phyloP scores from a whole-genome alignment of 2,329 filamentous ascomycete genomes.

The Podosphaera xanthii region DNA sequence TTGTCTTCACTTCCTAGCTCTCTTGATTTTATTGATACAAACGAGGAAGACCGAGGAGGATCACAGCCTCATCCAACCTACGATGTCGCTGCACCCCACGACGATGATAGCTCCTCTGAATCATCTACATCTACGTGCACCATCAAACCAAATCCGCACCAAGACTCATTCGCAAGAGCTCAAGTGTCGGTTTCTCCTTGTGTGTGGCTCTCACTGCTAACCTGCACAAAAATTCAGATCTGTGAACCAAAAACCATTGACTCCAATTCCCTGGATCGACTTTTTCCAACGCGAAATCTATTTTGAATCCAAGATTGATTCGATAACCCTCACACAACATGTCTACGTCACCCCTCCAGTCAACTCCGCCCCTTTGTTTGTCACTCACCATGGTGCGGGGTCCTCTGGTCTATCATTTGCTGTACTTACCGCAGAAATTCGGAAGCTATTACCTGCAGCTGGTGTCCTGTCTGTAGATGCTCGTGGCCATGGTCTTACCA shows the following conservation, averaged over 20 bases:
- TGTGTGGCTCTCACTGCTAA: slow-evolving; percentile 2
- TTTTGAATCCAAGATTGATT: slow-evolving; percentile 27
- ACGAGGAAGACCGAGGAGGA: slow-evolving; percentile 20
- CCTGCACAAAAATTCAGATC: slow-evolving; percentile 7
- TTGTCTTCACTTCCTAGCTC: slow-evolving; percentile 33
- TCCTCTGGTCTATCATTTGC: slow-evolving; percentile 88
- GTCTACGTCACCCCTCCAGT: slow-evolving; percentile 67
- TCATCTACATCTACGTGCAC: slow-evolving; percentile 75
- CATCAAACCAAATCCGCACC: slow-evolving; percentile 56
- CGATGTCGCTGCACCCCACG: slow-evolving; percentile 22
- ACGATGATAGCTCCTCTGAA: slow-evolving; percentile 49
- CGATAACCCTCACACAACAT: slow-evolving; percentile 42
- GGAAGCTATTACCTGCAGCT: slow-evolving; percentile 51
- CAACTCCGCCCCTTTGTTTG: slow-evolving; percentile 56
- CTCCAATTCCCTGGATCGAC: slow-evolving; percentile 45
- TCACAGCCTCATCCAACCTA: slow-evolving; percentile 18
- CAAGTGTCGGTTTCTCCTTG: slow-evolving; percentile 28
- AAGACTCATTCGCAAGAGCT: slow-evolving; percentile 50
- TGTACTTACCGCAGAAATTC: slow-evolving; percentile 52
- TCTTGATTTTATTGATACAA: slow-evolving; percentile 26
- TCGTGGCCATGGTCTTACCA: slow-evolving; percentile 60
- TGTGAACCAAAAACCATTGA: slow-evolving; percentile 15
- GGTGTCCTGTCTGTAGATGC: slow-evolving; percentile 74
- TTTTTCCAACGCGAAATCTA: slow-evolving; percentile 81
- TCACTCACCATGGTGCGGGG: slow-evolving; percentile 86